These are phyloP conservation scores for Elaeis oleifera DNA, from an alignment of 202 grass and related monocot genomes.

Conservation along the genomic window DNA sequence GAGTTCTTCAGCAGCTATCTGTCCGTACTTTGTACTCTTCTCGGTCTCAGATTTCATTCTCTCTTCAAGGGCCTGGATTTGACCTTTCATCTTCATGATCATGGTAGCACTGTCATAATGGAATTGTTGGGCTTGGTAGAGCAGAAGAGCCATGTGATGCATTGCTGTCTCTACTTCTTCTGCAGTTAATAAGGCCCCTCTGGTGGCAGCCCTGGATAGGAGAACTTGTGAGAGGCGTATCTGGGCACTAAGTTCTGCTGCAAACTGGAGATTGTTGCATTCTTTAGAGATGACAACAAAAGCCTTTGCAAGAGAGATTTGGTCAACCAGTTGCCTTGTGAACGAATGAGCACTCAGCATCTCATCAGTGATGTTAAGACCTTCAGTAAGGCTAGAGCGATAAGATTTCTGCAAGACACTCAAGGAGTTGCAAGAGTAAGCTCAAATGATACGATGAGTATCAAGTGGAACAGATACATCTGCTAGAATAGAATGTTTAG, in stretches of 20 bases:
- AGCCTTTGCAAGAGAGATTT: constrained; percentile 80
- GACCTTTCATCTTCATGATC: constrained; percentile 84
- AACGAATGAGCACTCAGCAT: constrained; percentile 66
- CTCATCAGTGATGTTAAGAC: constrained; percentile 71
- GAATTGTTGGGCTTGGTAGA: constrained; percentile 77
- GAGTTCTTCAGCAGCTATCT: constrained; percentile 94
- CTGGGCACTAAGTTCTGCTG: constrained; percentile 55
- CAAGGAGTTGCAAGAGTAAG: background rate
- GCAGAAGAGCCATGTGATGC: constrained; percentile 63
- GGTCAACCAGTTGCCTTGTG: constrained; percentile 73
- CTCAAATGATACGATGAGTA: background rate
- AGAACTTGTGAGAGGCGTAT: constrained; percentile 58
- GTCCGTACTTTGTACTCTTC: constrained; percentile 91
- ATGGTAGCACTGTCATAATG: constrained; percentile 58
- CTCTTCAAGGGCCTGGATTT: constrained; percentile 74
- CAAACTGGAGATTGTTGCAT: constrained; percentile 72
- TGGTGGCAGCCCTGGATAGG: constrained; percentile 44
- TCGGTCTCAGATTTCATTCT: constrained; percentile 75
- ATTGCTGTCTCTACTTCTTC: constrained; percentile 59
- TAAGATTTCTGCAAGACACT: constrained; percentile 49
- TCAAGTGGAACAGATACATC: background rate
- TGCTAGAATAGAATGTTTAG: background rate
- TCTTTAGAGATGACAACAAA: constrained; percentile 62
- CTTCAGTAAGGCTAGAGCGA: constrained; percentile 34
- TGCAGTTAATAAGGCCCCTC: constrained; percentile 20